Conservation (phyloP, 441 rosid genomes). For the Aleurites moluccanus region DNA sequence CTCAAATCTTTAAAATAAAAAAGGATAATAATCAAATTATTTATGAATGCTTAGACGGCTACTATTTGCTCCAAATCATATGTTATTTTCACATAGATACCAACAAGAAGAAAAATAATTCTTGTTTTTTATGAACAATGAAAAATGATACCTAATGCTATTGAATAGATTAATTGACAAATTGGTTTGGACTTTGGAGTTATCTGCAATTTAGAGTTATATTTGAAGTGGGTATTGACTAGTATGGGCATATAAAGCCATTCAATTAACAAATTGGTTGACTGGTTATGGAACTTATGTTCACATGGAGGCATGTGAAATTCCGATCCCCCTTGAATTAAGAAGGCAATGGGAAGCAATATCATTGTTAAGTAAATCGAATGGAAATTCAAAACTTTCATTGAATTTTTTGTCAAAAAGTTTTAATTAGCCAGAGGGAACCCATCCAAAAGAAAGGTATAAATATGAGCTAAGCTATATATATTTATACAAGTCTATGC, state of each 20-base stretch:
- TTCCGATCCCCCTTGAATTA: not conserved
- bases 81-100: not conserved
- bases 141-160: too few relatives aligned
- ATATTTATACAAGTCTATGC: too few relatives aligned
- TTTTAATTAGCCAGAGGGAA: not conserved
- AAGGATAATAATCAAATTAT: too few relatives aligned
- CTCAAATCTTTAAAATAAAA: too few relatives aligned
- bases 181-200: not conserved
- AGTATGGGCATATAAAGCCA: not conserved
- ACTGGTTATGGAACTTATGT: not conserved
- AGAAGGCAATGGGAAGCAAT: not conserved
- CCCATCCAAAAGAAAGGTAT: not conserved
- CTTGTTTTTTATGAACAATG: not conserved
- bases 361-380: not conserved
- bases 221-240: not conserved
- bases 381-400: not conserved
- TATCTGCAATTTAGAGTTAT: not conserved
- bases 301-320: slow-evolving; percentile 20
- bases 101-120: not conserved
- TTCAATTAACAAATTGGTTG: not conserved
- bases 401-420: too few relatives aligned
- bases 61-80: slow-evolving; percentile 6
- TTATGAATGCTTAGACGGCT: too few relatives aligned
- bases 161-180: not conserved
- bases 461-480: not conserved